These are phyloP conservation scores for Boletus vermiculosoides DNA, from an alignment of 768 basidiomycete species.

Conservation along the genomic window DNA sequence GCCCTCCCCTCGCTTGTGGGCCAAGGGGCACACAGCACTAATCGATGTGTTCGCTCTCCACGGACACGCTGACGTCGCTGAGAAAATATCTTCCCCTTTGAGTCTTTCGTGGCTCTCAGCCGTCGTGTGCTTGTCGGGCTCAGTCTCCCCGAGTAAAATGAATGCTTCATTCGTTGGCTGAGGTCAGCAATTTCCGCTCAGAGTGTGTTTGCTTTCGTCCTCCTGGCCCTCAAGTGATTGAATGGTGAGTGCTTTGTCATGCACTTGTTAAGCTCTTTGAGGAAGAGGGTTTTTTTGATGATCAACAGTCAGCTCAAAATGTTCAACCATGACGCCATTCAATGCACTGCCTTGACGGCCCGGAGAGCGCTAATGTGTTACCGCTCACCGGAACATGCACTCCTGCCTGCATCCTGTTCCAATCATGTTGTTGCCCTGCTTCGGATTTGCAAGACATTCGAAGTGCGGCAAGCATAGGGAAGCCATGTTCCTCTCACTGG, in stretches of 20 bases:
- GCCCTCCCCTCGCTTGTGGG: constrained; percentile 32
- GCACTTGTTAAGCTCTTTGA: constrained; percentile 31
- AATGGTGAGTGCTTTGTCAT: constrained; percentile 15
- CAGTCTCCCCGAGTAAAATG: constrained; percentile 13
- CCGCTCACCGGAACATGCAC: constrained; percentile 31
- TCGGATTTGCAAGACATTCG: constrained; percentile 32
- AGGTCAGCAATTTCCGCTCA: constrained; percentile 29
- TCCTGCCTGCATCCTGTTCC: constrained; percentile 32
- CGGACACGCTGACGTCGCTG: constrained; percentile 27
- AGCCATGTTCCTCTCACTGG: constrained; percentile 26
- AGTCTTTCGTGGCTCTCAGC: constrained; percentile 12
- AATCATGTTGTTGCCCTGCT: constrained; percentile 34
- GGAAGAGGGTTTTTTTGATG: constrained; percentile 30
- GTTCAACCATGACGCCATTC: constrained; percentile 27
- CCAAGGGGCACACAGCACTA: constrained; percentile 21
- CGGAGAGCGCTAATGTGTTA: constrained; percentile 22
- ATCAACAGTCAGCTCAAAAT: constrained; percentile 24
- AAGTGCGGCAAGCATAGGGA: constrained; percentile 28
- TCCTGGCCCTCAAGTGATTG: constrained; percentile 13
- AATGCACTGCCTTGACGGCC: constrained; percentile 28
- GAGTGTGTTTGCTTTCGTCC: constrained; percentile 3
- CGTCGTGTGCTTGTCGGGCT: constrained; percentile 9
- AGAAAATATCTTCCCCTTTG: constrained; percentile 13
- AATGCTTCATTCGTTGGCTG: constrained; percentile 17
- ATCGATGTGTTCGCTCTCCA: constrained; percentile 24